Conservation (phyloP, 2,329 filamentous ascomycete genomes). For the Pseudogymnoascus sp. region DNA sequence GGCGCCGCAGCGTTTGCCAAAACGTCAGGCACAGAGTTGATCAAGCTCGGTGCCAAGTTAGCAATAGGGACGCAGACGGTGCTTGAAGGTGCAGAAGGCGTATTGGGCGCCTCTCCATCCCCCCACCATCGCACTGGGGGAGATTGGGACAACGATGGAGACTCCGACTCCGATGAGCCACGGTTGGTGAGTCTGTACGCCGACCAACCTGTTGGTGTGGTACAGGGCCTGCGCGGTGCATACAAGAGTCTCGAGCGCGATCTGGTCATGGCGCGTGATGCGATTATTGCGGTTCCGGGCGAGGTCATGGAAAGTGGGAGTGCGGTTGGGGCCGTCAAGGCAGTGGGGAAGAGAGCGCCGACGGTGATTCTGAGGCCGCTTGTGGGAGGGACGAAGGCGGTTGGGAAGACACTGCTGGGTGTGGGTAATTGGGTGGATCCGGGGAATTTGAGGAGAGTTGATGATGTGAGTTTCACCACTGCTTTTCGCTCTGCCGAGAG, state of each 20-base stretch:
- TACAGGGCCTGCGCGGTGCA: constrained; percentile 77
- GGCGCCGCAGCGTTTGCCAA: constrained; percentile 84
- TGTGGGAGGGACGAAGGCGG: constrained; percentile 80
- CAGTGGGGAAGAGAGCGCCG: constrained; percentile 74
- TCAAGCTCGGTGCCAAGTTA: constrained; percentile 87
- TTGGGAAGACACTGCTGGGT: constrained; percentile 83
- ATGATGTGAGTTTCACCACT: constrained; percentile 67
- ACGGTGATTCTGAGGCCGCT: constrained; percentile 87
- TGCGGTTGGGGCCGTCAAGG: constrained; percentile 71
- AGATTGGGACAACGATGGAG: constrained; percentile 47
- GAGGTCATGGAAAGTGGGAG: constrained; percentile 82
- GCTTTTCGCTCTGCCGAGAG: not conserved
- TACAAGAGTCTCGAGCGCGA: constrained; percentile 79
- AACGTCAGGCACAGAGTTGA: constrained; percentile 88
- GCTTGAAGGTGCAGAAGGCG: constrained; percentile 77
- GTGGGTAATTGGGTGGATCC: constrained; percentile 89
- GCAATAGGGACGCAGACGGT: constrained; percentile 93
- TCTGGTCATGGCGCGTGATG: constrained; percentile 77
- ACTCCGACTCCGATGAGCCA: constrained; percentile 58
- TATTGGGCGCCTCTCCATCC: constrained; percentile 43
- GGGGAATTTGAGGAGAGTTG: constrained; percentile 68
- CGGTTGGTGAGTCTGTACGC: constrained; percentile 87
- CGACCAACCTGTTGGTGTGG: constrained; percentile 82
- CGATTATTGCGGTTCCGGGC: constrained; percentile 87
- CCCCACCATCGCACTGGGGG: constrained; percentile 33